Conservation (phyloP, 148 eudicot species). For the Polygonum maritimum region DNA sequence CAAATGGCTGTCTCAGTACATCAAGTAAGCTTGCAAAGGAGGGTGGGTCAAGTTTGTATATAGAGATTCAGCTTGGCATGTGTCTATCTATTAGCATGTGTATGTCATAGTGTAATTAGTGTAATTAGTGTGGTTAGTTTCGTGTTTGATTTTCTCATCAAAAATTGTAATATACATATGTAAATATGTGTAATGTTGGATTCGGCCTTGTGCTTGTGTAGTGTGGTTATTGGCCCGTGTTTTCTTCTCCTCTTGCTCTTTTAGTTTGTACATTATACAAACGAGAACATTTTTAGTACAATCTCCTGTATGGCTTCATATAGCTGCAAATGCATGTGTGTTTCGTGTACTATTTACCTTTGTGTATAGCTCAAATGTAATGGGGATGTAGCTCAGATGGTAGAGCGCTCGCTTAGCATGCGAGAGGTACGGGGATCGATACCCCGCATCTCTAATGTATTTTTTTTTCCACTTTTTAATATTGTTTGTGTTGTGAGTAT, state of each 20-base stretch:
- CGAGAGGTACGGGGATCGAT: conserved; percentile 99
- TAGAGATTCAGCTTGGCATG: neutral
- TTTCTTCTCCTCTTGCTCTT: neutral
- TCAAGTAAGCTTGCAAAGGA: conserved; percentile 26
- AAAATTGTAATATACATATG: neutral
- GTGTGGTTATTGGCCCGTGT: neutral
- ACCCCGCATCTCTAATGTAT: conserved; percentile 81
- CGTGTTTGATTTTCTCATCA: neutral
- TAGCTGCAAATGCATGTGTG: too few species aligned
- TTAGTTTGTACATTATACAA: too few species aligned
- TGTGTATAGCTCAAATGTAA: too few species aligned
- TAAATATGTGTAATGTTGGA: neutral
- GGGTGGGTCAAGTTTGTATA: neutral
- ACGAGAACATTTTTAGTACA: neutral
- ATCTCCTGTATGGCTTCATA: too few species aligned
- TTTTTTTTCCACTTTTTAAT: too few species aligned
- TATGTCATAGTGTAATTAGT: too few species aligned
- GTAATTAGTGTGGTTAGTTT: neutral
- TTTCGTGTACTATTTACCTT: too few species aligned
- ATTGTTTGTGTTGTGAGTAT: too few species aligned
- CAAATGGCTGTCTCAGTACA: conserved; percentile 83
- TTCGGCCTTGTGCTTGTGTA: neutral
- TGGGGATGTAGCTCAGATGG: conserved; percentile 99
- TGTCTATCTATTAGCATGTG: neutral
- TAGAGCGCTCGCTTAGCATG: conserved; percentile 99